These are phyloP conservation scores for Davidsoniella neocaledoniae DNA, from an alignment of 2,329 filamentous ascomycete genomes.

Conservation along the genomic window DNA sequence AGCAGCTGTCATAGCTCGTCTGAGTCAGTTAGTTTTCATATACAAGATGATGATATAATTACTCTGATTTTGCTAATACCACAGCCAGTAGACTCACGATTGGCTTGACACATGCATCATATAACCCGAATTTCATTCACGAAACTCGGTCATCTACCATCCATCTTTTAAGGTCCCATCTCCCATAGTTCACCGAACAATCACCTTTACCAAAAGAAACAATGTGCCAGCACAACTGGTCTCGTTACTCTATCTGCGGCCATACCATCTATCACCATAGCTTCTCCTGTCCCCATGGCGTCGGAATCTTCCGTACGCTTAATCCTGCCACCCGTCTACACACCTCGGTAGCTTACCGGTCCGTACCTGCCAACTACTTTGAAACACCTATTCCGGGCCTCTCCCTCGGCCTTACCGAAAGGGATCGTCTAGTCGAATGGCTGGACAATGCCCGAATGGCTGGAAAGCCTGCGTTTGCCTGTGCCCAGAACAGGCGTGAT, in stretches of 20 bases:
- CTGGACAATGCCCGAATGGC: slow-evolving; percentile 27
- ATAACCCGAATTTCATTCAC: too few species aligned
- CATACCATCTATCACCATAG: neutral
- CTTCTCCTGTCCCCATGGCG: neutral
- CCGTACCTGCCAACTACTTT: neutral
- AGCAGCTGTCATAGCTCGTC: too few species aligned
- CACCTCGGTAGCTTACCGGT: neutral
- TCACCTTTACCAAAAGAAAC: neutral
- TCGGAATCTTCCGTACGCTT: slow-evolving; percentile 1
- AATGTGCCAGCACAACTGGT: slow-evolving; percentile 5
- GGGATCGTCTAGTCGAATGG: slow-evolving; percentile 22
- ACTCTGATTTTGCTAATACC: too few species aligned
- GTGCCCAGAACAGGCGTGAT: neutral
- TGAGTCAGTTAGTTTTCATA: too few species aligned
- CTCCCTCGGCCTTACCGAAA: neutral
- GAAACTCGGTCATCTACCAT: too few species aligned
- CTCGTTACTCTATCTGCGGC: neutral
- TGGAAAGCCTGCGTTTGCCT: slow-evolving; percentile 21
- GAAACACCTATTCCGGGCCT: neutral
- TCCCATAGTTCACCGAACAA: too few species aligned
- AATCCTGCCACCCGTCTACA: neutral
- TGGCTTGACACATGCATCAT: too few species aligned
- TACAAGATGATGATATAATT: too few species aligned
- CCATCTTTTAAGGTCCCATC: too few species aligned
- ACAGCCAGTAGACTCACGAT: too few species aligned